These are phyloP conservation scores for Monilinia aucupariae DNA, from an alignment of 2,329 filamentous ascomycete genomes.

Conservation along the genomic window DNA sequence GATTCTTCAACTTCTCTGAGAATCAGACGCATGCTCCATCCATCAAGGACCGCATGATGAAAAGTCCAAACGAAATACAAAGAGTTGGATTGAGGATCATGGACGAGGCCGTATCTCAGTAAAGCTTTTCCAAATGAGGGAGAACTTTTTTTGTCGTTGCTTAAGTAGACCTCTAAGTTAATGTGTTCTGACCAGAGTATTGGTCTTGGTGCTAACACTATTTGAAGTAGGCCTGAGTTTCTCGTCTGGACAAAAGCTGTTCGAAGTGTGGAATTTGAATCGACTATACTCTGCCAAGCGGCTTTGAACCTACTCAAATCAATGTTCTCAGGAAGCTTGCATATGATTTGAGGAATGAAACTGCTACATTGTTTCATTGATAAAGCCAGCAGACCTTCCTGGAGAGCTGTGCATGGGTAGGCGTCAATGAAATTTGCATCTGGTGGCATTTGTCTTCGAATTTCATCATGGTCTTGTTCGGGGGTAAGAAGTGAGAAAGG, in stretches of 20 bases:
- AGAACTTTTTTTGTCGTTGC: not conserved
- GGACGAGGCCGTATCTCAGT: constrained; percentile 13
- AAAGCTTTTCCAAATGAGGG: constrained; percentile 19
- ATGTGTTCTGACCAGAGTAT: constrained; percentile 6
- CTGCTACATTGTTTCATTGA: constrained; percentile 32
- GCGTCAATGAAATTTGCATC: constrained; percentile 28
- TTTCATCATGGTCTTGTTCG: not conserved
- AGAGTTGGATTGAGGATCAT: constrained; percentile 14
- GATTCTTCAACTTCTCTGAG: constrained; percentile 27
- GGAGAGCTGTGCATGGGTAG: constrained; percentile 37
- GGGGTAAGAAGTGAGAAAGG: constrained; percentile 2
- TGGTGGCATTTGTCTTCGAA: constrained; percentile 7
- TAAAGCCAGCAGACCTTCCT: constrained; percentile 38
- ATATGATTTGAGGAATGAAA: constrained; percentile 35
- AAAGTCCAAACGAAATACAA: constrained; percentile 46
- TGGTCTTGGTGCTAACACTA: constrained; percentile 16
- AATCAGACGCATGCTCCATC: constrained; percentile 41
- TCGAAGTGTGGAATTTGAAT: constrained; percentile 33
- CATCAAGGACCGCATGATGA: constrained; percentile 53
- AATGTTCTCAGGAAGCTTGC: constrained; percentile 22
- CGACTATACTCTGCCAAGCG: constrained; percentile 31
- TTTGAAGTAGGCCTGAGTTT: constrained; percentile 17
- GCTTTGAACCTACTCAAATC: constrained; percentile 23
- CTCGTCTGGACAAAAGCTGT: constrained; percentile 29
- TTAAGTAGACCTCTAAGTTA: constrained; percentile 1